Conservation (phyloP, 495 filamentous ascomycete genomes). For the Viridothelium virens region DNA sequence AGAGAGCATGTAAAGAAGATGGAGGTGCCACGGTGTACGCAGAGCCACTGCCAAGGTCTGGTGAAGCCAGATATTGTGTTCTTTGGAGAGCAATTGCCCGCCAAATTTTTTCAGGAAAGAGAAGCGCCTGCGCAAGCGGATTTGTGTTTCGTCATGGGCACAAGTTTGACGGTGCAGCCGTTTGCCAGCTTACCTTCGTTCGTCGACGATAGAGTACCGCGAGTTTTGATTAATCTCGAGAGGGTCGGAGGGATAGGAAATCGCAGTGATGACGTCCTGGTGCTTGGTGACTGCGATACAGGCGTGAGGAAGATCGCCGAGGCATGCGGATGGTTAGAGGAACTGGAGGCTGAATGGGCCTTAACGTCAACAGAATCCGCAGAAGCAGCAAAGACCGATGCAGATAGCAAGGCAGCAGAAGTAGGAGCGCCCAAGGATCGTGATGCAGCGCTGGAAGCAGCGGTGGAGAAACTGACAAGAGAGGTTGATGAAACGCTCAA, state of each 20-base stretch:
- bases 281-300: conserved; percentile 70
- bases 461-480: conserved; percentile 35
- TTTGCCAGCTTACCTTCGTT: conserved; percentile 72
- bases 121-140: conserved; percentile 56
- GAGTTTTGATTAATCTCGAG: conserved; percentile 83
- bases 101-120: conserved; percentile 55
- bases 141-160: conserved; percentile 83
- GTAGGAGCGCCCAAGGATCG: conserved; percentile 29
- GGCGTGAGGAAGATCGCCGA: conserved; percentile 77
- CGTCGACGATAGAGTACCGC: conserved; percentile 53
- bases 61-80: conserved; percentile 98
- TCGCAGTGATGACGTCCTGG: conserved; percentile 65
- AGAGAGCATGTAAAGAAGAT: conserved; percentile 52
- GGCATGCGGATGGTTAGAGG: conserved; percentile 76
- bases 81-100: conserved; percentile 71
- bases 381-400: conserved; percentile 15
- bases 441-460: conserved; percentile 46
- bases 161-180: conserved; percentile 79
- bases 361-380: conserved; percentile 36
- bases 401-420: conserved; percentile 23
- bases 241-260: conserved; percentile 73
- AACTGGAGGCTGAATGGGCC: conserved; percentile 66
- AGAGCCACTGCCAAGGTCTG: conserved; percentile 58
- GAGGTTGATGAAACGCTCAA: conserved; percentile 37
- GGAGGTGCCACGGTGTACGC: conserved; percentile 59